Evolutionary conservation across 106 monocot species (phyloP), one percentile per base, ranked within the genome.

Genomic region (Acorus gramineus): DNA sequence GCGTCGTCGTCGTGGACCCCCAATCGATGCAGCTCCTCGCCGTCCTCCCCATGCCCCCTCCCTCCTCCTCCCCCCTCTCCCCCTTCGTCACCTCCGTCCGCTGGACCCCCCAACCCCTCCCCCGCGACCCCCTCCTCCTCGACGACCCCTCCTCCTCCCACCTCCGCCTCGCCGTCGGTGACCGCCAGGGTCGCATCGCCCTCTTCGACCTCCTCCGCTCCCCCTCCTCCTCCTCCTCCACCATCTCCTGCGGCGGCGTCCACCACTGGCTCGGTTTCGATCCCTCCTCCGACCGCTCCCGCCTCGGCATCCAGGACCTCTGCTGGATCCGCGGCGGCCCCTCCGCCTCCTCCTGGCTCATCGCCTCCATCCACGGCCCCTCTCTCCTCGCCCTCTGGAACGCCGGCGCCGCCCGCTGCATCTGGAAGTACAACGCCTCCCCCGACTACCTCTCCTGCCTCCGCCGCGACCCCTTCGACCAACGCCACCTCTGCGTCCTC

Each of bases 381-480:
- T 98, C 81, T 7, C 72, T 92, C 46, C 61, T 98, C 59, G 65
- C 70, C 11, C 70, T 98, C 52, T 98, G 98, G 98, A 68, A 92
- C 56, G 55, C 83, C 28, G 52, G 83, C 52, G 46, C 83, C 14
- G 85, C 73, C 12, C 75, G 79, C 51, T 92, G 91, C 63, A 66
- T 92, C 79, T 98, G 98, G 98, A 91, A 86, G 73, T 92, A 88
- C 68, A 92, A 98, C 62, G 73, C 88, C 46, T 66, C 83, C 6
- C 88, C 92, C 5, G 98, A 98, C 77, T 78, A 71, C 55, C 81
- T 98, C 57, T 79, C 80, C 51, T 92, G 92, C 67, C 61, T 98
- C 74, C 87, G 92, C 53, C 92, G 91, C 48, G 98, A 98, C 60
- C 98, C 98, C 8, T 98, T 89, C 69, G 98, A 98, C 54, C 61